Conservation (phyloP, 768 basidiomycete species). For the Collybia sp. region DNA sequence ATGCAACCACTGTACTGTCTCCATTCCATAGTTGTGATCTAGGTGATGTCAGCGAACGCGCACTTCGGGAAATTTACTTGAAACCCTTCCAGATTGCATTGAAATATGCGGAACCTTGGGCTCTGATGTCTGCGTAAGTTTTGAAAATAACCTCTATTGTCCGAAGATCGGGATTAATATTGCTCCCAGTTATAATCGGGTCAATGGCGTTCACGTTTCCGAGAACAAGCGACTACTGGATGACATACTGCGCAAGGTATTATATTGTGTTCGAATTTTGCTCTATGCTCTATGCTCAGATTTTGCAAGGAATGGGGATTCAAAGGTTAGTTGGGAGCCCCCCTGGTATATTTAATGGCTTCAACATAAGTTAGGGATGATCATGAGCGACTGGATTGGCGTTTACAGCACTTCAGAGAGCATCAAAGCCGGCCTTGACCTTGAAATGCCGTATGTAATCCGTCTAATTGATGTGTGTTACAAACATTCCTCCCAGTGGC, state of each 20-base stretch:
- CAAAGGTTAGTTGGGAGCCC: conserved; percentile 27
- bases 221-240: conserved; percentile 47
- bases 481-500: conserved; percentile 22
- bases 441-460: conserved; percentile 53
- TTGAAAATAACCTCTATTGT: background rate
- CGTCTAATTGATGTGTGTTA: conserved; percentile 28
- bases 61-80: conserved; percentile 62
- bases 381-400: conserved; percentile 61
- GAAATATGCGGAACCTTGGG: conserved; percentile 50
- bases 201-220: conserved; percentile 57
- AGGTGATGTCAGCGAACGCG: conserved; percentile 22
- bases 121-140: conserved; percentile 52
- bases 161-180: background rate
- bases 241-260: conserved; percentile 46
- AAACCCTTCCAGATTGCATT: conserved; percentile 60
- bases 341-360: background rate
- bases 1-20: too few relatives aligned
- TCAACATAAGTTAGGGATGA: conserved; percentile 25
- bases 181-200: conserved; percentile 51
- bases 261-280: conserved; percentile 11
- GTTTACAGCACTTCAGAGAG: conserved; percentile 41
- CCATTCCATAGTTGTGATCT: too few relatives aligned
- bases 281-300: background rate
- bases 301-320: conserved; percentile 53
- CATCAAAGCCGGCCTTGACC: conserved; percentile 59